These are phyloP conservation scores for Pyrenophora graminea DNA, from an alignment of 2,329 filamentous ascomycete species.

Conservation along the genomic window DNA sequence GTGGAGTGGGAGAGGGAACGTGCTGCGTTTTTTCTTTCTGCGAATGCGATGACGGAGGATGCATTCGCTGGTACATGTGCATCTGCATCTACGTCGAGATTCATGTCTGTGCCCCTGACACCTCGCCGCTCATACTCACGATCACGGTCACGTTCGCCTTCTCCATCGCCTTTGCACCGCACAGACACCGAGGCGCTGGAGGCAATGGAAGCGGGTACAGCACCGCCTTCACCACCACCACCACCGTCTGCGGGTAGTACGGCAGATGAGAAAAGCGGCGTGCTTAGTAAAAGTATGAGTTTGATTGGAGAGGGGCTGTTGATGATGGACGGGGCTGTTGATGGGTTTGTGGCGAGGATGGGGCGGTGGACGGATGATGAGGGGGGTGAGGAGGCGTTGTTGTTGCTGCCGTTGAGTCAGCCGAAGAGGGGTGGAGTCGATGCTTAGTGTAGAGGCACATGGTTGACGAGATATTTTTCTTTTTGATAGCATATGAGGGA, in stretches of 20 bases:
- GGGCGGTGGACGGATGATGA: constrained; percentile 6
- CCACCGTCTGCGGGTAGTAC: not conserved
- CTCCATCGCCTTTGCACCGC: no score
- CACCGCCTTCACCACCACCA: not conserved
- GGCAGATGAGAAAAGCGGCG: no score
- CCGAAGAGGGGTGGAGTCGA: not conserved
- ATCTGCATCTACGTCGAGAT: not conserved
- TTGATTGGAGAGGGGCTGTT: not conserved
- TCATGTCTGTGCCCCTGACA: no score
- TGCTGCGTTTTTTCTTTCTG: not conserved
- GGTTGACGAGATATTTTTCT: no score
- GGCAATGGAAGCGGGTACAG: constrained; percentile 1
- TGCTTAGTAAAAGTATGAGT: not conserved
- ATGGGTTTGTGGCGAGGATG: not conserved
- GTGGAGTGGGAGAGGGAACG: not conserved
- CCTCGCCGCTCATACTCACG: no score
- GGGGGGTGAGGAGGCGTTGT: constrained; percentile 3
- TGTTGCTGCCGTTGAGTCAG: constrained; percentile 10
- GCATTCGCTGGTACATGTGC: not conserved
- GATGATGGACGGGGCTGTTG: constrained; percentile 3
- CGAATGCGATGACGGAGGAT: not conserved
- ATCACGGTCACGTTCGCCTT: no score
- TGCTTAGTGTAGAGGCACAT: not conserved
- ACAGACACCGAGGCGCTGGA: not conserved
- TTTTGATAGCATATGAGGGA: no score